Base-by-base conservation (phyloP, 2,329 filamentous ascomycete species). In the Apiospora malaysiana region DNA sequence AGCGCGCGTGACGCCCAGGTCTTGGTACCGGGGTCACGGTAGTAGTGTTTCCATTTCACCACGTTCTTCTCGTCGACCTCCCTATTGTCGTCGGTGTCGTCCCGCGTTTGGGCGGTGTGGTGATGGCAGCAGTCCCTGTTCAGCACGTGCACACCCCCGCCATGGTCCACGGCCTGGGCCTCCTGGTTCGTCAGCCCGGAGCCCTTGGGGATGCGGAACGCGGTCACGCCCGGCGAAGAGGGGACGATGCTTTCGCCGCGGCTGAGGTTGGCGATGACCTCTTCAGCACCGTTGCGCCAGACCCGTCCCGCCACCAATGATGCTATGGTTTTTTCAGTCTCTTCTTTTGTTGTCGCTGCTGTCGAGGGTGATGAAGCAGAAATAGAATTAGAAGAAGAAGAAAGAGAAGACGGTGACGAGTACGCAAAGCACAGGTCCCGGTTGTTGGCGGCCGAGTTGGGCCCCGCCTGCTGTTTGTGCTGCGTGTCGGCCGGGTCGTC, bases 171-270 rank as follows among this genome's bases (percentile, higher is more conserved):
- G 9, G 81, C 82, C 73, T 87, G 85, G 3, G 82, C 82, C 77
- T 87, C 85, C 76, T 88, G 85, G 72, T 87, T 87, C 70, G 83
- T 82, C 69, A 87, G 81, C 1, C 86, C 82, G 27, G 79, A 82
- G 4, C 81, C 81, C 73, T 83, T 84, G 0, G 83, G 81, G n/a
- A 87, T 84, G 2, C 76, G 76, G 69, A 83, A 85, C 1, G 83
- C 82, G 21, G 82, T 80, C 66, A 86, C 83, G 0, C 84, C 85
- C 0, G 78, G 71, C 0, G 82, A 79, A 0, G 78, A 79, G 0
- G 84, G 85, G 1, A 75, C 76, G 14, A 87, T 82, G 16, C 83
- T 82, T 65, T 81, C 79, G 10, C 79, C 80, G 37, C 72, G 73
- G 18, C n/a, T 71, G 40, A 82, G 63, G 32, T 80, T 77, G 0